These are phyloP conservation scores for Tuber magnatum DNA, from an alignment of 495 filamentous ascomycete genomes.

Conservation along the genomic window DNA sequence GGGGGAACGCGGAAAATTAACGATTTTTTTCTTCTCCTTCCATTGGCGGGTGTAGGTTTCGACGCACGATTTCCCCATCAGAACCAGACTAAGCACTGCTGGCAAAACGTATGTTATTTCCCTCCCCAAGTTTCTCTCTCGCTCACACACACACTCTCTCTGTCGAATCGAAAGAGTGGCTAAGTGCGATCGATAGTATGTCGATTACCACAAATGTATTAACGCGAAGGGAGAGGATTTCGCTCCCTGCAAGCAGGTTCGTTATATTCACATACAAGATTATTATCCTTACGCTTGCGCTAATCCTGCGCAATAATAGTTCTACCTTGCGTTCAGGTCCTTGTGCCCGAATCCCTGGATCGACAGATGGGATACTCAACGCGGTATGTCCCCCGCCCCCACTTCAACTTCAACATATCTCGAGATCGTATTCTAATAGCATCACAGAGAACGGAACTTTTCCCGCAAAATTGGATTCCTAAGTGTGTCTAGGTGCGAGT, in stretches of 20 bases:
- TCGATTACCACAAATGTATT: conserved; percentile 99
- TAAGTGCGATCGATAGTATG: conserved; percentile 97
- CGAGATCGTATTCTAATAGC: conserved; percentile 1
- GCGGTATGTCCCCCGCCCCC: conserved; percentile 56
- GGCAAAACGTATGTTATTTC: conserved; percentile 20
- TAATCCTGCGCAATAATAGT: conserved; percentile 50
- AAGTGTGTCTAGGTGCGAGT: conserved; percentile 13
- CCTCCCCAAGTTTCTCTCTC: background rate
- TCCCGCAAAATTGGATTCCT: conserved; percentile 62
- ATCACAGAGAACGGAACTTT: conserved; percentile 80
- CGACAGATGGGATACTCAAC: conserved; percentile 92
- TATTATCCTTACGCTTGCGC: conserved; percentile 8
- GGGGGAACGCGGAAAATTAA: conserved; percentile 7
- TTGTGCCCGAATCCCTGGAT: conserved; percentile 95
- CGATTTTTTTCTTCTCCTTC: background rate
- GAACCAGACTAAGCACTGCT: conserved; percentile 73
- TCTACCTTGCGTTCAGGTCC: conserved; percentile 89
- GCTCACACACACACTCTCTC: too few relatives aligned
- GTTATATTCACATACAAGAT: conserved; percentile 5
- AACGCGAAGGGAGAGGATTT: conserved; percentile 98
- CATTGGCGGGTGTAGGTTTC: conserved; percentile 58
- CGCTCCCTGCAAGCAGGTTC: conserved; percentile 90
- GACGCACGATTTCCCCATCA: conserved; percentile 97
- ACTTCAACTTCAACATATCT: background rate
- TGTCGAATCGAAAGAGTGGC: background rate